Conservation (phyloP, 208 protist genomes). For the Tetramitus jugosus region DNA sequence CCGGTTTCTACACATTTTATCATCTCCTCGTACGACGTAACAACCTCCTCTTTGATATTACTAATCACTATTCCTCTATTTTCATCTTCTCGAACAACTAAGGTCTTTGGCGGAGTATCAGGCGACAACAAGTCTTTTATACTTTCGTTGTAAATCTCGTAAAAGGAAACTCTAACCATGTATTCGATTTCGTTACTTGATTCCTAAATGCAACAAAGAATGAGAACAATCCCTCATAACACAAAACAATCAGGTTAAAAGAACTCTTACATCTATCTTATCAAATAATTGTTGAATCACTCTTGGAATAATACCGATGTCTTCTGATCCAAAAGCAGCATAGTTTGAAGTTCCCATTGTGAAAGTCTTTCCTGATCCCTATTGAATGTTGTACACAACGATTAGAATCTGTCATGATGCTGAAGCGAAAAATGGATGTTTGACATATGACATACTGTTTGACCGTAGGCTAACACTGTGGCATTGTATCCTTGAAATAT, state of each 20-base stretch:
- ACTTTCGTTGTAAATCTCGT: conserved; percentile 88
- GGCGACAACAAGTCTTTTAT: conserved; percentile 67
- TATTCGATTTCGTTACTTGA: conserved; percentile 27
- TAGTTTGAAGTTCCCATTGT: conserved; percentile 64
- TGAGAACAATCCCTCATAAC: conserved; percentile 4
- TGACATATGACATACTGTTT: conserved; percentile 26
- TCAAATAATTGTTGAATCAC: conserved; percentile 61
- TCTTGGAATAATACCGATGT: conserved; percentile 64
- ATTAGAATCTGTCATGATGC: too few relatives aligned
- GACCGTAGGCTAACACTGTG: conserved; percentile 32
- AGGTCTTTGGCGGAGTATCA: conserved; percentile 19
- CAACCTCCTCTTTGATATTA: conserved; percentile 58
- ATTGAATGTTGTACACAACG: conserved; percentile 7
- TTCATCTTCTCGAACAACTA: conserved; percentile 57
- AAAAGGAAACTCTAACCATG: conserved; percentile 53
- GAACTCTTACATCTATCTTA: conserved; percentile 37
- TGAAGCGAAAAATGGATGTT: too few relatives aligned
- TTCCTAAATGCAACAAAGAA: too few relatives aligned
- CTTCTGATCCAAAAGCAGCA: conserved; percentile 31
- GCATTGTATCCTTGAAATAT: conserved; percentile 31
- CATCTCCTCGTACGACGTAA: conserved; percentile 56
- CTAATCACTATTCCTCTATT: conserved; percentile 41
- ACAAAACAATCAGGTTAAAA: too few relatives aligned
- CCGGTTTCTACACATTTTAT: conserved; percentile 55
- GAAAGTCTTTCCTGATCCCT: conserved; percentile 81